These are phyloP conservation scores for Filobasidium wieringae DNA, from an alignment of 768 basidiomycete species.

Conservation along the genomic window DNA sequence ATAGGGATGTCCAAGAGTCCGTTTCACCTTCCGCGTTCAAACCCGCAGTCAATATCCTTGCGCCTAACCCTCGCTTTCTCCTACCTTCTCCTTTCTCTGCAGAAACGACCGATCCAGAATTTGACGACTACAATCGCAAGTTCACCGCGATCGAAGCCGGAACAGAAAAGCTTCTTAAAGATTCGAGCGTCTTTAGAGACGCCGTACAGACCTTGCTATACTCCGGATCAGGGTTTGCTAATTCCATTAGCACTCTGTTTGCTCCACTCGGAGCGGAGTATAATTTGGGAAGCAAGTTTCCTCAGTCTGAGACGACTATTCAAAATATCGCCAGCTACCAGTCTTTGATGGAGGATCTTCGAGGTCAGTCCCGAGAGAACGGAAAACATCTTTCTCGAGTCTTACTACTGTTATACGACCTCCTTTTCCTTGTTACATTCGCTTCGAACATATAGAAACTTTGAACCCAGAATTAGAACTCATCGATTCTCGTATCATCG, in stretches of 20 bases:
- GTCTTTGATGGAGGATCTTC: constrained; percentile 67
- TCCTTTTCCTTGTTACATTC: neutral
- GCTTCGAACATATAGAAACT: constrained; percentile 43
- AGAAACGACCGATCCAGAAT: constrained; percentile 79
- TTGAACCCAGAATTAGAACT: constrained; percentile 85
- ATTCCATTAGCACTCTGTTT: constrained; percentile 39
- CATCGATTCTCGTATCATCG: constrained; percentile 72
- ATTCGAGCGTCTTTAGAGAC: constrained; percentile 75
- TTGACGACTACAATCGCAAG: constrained; percentile 71
- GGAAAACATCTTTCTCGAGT: neutral
- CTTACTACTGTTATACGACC: neutral
- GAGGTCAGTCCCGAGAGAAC: constrained; percentile 29
- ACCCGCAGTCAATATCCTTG: neutral
- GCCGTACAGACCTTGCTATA: constrained; percentile 49
- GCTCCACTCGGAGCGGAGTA: constrained; percentile 51
- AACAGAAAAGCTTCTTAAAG: constrained; percentile 82
- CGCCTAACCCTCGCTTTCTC: neutral
- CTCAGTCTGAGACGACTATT: constrained; percentile 64
- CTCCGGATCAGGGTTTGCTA: constrained; percentile 39
- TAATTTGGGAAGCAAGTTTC: constrained; percentile 64
- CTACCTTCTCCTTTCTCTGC: constrained; percentile 11
- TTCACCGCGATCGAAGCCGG: constrained; percentile 66
- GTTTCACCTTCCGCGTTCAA: constrained; percentile 21
- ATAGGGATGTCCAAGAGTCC: constrained; percentile 89
- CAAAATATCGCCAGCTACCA: constrained; percentile 63